Base-by-base conservation (phyloP, 2,329 filamentous ascomycete species). In the Fusarium sp. region DNA sequence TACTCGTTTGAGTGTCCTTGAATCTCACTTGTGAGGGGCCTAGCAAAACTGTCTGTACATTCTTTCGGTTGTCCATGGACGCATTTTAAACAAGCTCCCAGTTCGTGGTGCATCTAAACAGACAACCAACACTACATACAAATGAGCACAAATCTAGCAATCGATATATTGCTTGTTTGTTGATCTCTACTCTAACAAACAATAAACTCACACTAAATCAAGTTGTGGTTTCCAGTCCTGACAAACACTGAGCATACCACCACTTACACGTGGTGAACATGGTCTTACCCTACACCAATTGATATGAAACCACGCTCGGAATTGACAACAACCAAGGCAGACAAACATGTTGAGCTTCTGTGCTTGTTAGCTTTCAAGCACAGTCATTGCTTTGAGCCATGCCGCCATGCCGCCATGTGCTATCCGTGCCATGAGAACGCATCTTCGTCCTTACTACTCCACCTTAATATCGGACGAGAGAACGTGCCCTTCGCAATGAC, bases 251-350 rank as follows among this genome's bases (percentile, higher is more conserved):
- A 8, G 18, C 29, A 10, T n/a, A 46, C 16, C 12, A 30, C n/a
- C n/a, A 45, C 38, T 45, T 52, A 52, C 24, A 45, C 8, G 10
- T 13, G 18, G 18, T 20, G 6, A 2, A 3, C 8, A 8, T 41
- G 12, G 4, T 8, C 13, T 16, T 61, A 61, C 58, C 58, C 58
- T 58, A 44, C 20, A 61, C 44, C 15, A 4, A 43, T 15, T 1
- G 12, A n/a, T 6, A 38, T 38, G 30, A 56, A 49, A 20, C n/a
- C 18, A 11, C 16, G 40, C n/a, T 27, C 18, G 18, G 15, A 40
- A 22, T 18, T 15, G 24, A 24, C n/a, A 32, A 38, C 27, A 16
- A 22, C 15, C 30, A 20, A 41, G 41, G 24, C 41, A 46, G 22
- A 29, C 41, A 55, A 45, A 43, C 11, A 44, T n/a, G 9, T 11